Evolutionary conservation across 495 filamentous ascomycete genomes (phyloP), one percentile per base, ranked within the genome.

Genomic region (Jackrogersella minutella): DNA sequence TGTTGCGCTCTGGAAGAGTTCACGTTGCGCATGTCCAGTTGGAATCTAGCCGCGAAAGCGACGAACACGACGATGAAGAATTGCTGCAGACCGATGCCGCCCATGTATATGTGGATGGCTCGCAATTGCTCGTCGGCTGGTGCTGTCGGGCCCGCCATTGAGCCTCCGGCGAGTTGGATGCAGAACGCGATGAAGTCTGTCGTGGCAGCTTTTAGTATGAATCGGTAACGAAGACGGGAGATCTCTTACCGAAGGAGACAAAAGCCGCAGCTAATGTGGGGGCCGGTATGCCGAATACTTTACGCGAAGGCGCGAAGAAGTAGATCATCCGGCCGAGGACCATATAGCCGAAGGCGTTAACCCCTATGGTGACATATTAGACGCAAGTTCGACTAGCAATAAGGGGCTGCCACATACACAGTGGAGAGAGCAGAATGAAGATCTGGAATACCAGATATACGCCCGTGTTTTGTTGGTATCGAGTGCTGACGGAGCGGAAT

Each of bases 311-410:
- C 19, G 82, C 62, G 70, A 84, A 88, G 73, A 83, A 85, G 69
- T 82, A 80, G 11, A 90, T 82, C 79, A 91, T 80, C 4, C 88
- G 80, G 4, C 83, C 88, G 37, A 89, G 73, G n/a, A 85, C 81
- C 86, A 90, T 88, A 74, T 90, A 90, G 22, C 80, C 76, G 71
- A 85, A 89, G 9, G 88, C 88, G 43, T 90, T 89, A 46, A 88
- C 78, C 83, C 86, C 75, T 66, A 56, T 53, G 3, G 10, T 9
- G 8, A 31, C n/a, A 10, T 19, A 3, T 54, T 51, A 62, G 40
- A 33, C 50, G 19, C 37, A 56, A 10, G 5, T 1, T 21, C 17
- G 0, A 39, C 5, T 40, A 57, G 50, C 33, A 8, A 2, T 8
- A 1, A 22, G 16, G 10, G n/a, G 10, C n/a, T 21, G 17, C 4